Evolutionary conservation across 2,329 filamentous ascomycete species (phyloP), one percentile per base, ranked within the genome.

Genomic region (Aspergillus melleus): DNA sequence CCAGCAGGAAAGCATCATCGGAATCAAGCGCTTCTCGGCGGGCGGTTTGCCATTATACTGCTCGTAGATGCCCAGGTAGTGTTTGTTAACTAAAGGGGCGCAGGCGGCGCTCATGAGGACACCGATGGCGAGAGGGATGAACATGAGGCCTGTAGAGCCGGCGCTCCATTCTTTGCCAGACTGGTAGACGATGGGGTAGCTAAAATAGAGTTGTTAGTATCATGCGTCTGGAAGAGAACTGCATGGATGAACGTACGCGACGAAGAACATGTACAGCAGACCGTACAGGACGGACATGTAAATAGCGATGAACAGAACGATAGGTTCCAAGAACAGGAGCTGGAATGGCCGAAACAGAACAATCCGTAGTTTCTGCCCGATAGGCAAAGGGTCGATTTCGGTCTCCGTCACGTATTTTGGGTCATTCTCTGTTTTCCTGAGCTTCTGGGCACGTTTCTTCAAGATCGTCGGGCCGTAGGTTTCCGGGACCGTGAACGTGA

Each of bases 401-500:
- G 89, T 85, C 74, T 95, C 90, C 0, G 92, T 94, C 44, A 92
- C 89, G 70, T 88, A 89, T 61, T 84, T 84, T 1, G 78, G 66
- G 62, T 91, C 84, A 22, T 88, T 87, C 1, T 90, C 89, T 32
- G 86, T 75, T 71, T 88, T 86, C 55, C 92, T 85, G 61, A 95
- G 79, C 73, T 90, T 90, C 69, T 83, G 81, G 2, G 92, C 92
- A 12, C 91, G 84, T 30, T 78, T 78, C 55, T 85, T 84, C 16
- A 97, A 84, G 54, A 96, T 87, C 0, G 86, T 90, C 0, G 92
- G 91, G 0, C 91, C 88, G 73, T 95, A 96, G 0, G 92, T 96
- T 76, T 96, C 92, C 1, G 91, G 91, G 0, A 96, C 88, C n/a
- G 91, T 95, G 76, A 96, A 93, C 30, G 88, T 89, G 74, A 95